Percentiles rank a stretch among this genome's conserved stretches.
These are phyloP conservation scores for Cupressus sempervirens DNA, from an alignment of 75 land plant genomes.

Conservation along the genomic window DNA sequence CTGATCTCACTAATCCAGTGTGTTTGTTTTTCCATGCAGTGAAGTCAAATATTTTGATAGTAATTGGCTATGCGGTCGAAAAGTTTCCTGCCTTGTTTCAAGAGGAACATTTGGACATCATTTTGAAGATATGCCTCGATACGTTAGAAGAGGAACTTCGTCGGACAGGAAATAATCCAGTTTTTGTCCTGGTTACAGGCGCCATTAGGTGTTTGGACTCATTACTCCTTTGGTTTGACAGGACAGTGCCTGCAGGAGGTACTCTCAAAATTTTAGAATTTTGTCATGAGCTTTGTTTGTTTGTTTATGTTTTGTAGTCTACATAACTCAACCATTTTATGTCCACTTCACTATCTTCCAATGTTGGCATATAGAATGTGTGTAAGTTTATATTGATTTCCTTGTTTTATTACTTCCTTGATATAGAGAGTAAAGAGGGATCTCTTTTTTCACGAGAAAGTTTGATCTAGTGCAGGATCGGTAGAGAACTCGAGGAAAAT, in stretches of 20 bases:
- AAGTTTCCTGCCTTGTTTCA: slow-evolving; percentile 20
- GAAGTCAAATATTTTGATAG: slow-evolving; percentile 28
- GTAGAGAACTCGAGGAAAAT: slow-evolving; percentile 36
- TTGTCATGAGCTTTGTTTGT: not conserved
- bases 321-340: not conserved
- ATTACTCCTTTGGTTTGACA: slow-evolving; percentile 36
- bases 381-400: not conserved
- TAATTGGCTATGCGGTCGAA: slow-evolving; percentile 32
- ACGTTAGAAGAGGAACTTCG: slow-evolving; percentile 36
- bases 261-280: not conserved
- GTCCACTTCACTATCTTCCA: not conserved
- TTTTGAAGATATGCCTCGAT: slow-evolving; percentile 35
- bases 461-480: slow-evolving; percentile 23
- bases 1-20: not conserved
- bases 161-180: slow-evolving; percentile 20
- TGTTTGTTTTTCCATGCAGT: slow-evolving; percentile 24
- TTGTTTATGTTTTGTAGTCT: not conserved
- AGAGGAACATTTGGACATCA: slow-evolving; percentile 25
- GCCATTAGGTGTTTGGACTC: slow-evolving; percentile 44
- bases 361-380: not conserved
- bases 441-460: not conserved
- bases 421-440: not conserved
- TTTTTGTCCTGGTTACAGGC: slow-evolving; percentile 30
- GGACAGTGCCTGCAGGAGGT: slow-evolving; percentile 46
- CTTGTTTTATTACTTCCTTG: not conserved